Conservation (phyloP, 768 basidiomycete genomes). For the Psilocybe sp. region DNA sequence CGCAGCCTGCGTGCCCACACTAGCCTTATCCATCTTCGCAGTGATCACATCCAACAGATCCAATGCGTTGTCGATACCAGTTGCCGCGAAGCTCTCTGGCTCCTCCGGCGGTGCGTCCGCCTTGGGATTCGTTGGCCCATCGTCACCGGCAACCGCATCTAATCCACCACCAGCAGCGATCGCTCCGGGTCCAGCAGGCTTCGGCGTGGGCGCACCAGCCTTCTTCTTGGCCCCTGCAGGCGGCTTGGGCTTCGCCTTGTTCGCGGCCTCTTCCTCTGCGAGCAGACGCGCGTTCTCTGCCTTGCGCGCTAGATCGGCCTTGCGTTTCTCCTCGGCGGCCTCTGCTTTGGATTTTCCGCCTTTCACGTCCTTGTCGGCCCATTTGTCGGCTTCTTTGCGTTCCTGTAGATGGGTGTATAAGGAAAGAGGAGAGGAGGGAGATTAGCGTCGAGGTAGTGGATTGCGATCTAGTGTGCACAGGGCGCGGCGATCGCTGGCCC, state of each 20-base stretch:
- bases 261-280: slow-evolving; percentile 80
- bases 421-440: background rate
- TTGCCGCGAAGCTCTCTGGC: slow-evolving; percentile 73
- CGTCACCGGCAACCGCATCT: slow-evolving; percentile 51
- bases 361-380: slow-evolving; percentile 64
- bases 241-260: slow-evolving; percentile 56
- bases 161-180: slow-evolving; percentile 72
- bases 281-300: slow-evolving; percentile 82
- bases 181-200: slow-evolving; percentile 82
- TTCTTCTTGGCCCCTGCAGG: slow-evolving; percentile 63
- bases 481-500: no score
- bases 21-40: slow-evolving; percentile 91
- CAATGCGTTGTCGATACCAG: slow-evolving; percentile 87
- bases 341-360: slow-evolving; percentile 59
- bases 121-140: slow-evolving; percentile 22
- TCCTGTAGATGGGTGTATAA: slow-evolving; percentile 43
- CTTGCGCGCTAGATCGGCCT: slow-evolving; percentile 79
- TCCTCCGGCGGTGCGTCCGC: slow-evolving; percentile 33
- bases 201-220: slow-evolving; percentile 37
- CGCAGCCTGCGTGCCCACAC: slow-evolving; percentile 83
- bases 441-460: no score
- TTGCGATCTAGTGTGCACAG: no score
- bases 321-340: slow-evolving; percentile 78
- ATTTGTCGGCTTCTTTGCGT: slow-evolving; percentile 63
- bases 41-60: slow-evolving; percentile 88